A percentile compares a stretch with the other conserved stretches of the same genome.
These are phyloP conservation scores for Rosa chinensis DNA, from an alignment of 306 rosid species.

Conservation along the genomic window DNA sequence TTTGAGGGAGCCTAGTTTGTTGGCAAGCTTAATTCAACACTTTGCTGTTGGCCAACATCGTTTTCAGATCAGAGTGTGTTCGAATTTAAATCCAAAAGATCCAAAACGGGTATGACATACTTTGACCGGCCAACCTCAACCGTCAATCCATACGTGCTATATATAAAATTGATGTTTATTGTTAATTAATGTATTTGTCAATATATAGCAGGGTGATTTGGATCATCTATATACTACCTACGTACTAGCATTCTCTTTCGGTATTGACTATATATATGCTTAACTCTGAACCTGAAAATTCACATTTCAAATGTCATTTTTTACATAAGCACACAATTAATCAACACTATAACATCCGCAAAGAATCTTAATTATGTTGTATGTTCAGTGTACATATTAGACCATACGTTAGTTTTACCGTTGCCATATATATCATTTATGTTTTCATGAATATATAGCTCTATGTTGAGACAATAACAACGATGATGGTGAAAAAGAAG, in stretches of 20 bases:
- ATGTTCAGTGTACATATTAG: too few relatives aligned
- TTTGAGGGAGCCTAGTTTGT: conserved; percentile 14
- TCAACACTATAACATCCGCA: too few relatives aligned
- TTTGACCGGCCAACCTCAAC: background rate
- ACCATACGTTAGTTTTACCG: too few relatives aligned
- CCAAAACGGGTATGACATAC: background rate
- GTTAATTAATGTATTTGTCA: background rate
- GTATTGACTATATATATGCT: background rate
- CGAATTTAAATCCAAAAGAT: background rate
- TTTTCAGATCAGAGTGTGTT: background rate
- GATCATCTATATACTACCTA: background rate
- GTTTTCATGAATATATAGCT: too few relatives aligned
- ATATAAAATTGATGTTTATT: background rate
- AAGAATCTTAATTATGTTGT: too few relatives aligned
- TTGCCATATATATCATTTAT: too few relatives aligned
- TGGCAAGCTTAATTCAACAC: conserved; percentile 2
- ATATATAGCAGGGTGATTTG: background rate
- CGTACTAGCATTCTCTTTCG: background rate
- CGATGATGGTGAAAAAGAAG: too few relatives aligned
- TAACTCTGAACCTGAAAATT: too few relatives aligned
- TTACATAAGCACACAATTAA: too few relatives aligned
- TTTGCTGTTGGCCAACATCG: conserved; percentile 1
- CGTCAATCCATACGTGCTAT: background rate
- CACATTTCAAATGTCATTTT: background rate
- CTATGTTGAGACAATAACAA: too few relatives aligned